Evolutionary conservation across 768 basidiomycete species (phyloP).

Genomic region (Lactifluus pinguis): DNA sequence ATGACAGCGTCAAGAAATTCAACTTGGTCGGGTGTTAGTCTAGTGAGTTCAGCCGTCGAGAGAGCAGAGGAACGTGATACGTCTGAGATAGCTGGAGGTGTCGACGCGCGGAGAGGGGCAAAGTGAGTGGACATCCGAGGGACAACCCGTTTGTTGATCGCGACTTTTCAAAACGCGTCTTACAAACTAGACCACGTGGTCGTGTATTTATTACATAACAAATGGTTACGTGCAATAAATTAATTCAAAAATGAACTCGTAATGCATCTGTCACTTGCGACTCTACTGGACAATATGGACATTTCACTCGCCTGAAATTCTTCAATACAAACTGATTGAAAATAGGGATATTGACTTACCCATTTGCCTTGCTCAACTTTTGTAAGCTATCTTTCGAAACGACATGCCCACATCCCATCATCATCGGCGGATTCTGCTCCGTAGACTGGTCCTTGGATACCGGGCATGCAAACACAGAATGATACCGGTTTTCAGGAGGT

Average conservation of each 20-base stretch:
- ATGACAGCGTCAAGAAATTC: conserved; percentile 71
- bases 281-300: conserved; percentile 91
- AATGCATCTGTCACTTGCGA: conserved; percentile 48
- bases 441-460: conserved; percentile 97
- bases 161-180: neutral
- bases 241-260: conserved; percentile 52
- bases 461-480: conserved; percentile 95
- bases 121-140: conserved; percentile 26
- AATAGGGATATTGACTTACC: conserved; percentile 46
- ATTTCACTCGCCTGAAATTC: conserved; percentile 84
- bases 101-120: conserved; percentile 28
- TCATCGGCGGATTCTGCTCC: conserved; percentile 92
- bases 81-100: conserved; percentile 20
- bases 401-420: conserved; percentile 94
- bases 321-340: too few relatives aligned
- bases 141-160: neutral
- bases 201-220: neutral
- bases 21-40: conserved; percentile 39
- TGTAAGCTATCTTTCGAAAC: conserved; percentile 86
- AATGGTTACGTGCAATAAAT: neutral
- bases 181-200: neutral
- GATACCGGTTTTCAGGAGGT: conserved; percentile 79
- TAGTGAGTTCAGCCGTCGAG: conserved; percentile 24
- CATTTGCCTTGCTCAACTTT: conserved; percentile 78
- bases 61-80: conserved; percentile 20